Base-by-base conservation (phyloP, 169 alveolate species). In the Eimeria sp. region DNA sequence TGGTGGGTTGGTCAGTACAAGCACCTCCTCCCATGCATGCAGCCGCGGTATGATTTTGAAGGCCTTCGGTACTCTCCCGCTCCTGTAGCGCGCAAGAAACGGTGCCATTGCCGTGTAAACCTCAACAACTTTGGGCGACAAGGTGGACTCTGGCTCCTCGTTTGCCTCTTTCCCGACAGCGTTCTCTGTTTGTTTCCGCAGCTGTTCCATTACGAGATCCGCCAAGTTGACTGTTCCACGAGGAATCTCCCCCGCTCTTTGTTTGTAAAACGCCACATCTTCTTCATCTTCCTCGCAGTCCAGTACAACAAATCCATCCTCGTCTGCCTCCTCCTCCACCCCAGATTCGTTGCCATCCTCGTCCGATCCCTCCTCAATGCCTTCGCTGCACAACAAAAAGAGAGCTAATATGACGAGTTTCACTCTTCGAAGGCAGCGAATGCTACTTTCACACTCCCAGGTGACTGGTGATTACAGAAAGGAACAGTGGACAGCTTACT, bases 21-120 rank as follows among this genome's bases (percentile, higher is more conserved):
- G 89, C 5, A 99, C 96, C 95, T 99, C 99, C 96, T 98, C 99
- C 99, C 99, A 99, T 84, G 98, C 98, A 89, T 98, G 98, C 13
- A 98, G 97, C 5, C 98, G 95, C 14, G 99, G 99, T 65, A 99
- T 97, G 4, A 98, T 97, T 88, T 98, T 98, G 95, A 99, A 99
- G 11, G 99, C 99, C 96, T 98, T 98, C 63, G 99, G 99, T 51
- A 99, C 84, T 91, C 98, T 98, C 7, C 99, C 99, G 51, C 99
- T 97, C 86, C 98, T 97, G 89, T 98, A 99, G 58, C 89, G 88
- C 51, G 91, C 67, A 27, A 96, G 92, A 30, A 84, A 96, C 83
- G 97, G 97, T 4, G 99, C 99, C 94, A 96, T 82, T 16, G 95
- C 96, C 27, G 96, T 76, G 87, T 96, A 96, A 51, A 92, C 97